Base-by-base conservation (phyloP, 495 filamentous ascomycete genomes). In the Cercophora sp. region DNA sequence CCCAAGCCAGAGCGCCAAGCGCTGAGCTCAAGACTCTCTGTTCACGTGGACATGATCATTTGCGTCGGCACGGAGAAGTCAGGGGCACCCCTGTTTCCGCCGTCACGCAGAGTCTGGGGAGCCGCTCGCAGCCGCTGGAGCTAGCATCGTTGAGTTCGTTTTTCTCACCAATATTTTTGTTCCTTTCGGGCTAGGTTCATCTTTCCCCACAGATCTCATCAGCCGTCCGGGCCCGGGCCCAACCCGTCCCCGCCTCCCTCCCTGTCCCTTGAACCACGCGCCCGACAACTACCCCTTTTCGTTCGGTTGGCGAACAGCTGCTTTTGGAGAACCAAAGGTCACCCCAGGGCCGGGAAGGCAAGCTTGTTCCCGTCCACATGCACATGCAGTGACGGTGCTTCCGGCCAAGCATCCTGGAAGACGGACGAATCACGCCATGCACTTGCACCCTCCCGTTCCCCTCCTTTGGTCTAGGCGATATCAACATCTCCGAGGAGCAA, bases 21-120 rank as follows among this genome's bases (percentile, higher is more conserved):
- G 29, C 41, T 41, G 42, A 48, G 47, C 25, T 27, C 25, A 34
- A 37, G 51, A 37, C 46, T 36, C 29, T 34, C 24, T 58, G 64
- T 67, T 67, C 64, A 67, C 64, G 64, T 67, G 64, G 46, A 15
- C 51, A 35, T 57, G 52, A 55, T 67, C 64, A 65, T 55, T 56
- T 43, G 57, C 45, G 36, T 50, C 19, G 44, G 20, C 10, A 31
- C 31, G 39, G 43, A n/a, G 40, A 29, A 26, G 23, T 31, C 36
- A 6, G 29, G 8, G 15, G 35, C 16, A 0, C 23, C 44, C 52
- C 44, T 55, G 52, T 11, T 29, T 27, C 37, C 23, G 32, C 31
- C 31, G 18, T n/a, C n/a, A n/a, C n/a, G n/a, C n/a, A 50, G 50
- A 51, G 25, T 57, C 55, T 34, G 58, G 58, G 54, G 53, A 62